Base-by-base conservation (phyloP, 169 alveolate genomes). In the Eimeria sp. region DNA sequence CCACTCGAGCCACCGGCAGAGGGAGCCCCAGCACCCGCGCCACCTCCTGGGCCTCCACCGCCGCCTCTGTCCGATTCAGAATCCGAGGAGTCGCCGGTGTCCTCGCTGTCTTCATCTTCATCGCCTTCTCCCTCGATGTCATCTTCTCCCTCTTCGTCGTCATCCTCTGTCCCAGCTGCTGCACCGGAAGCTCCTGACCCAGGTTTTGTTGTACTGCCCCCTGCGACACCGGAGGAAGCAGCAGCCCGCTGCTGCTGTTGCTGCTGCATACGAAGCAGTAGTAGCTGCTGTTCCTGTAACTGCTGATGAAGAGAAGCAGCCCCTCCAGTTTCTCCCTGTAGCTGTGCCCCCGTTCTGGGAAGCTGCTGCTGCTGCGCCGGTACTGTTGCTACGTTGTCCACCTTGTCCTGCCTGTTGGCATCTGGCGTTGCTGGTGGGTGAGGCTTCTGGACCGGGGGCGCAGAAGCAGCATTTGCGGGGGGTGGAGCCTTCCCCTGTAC, bases 231-330 rank as follows among this genome's bases (percentile, higher is more conserved):
- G 37, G 74, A 52, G 46, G 95, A 49, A 56, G 74, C 58, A 11
- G 94, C 94, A 54, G 88, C 95, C 14, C 87, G 88, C 74, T 87
- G 93, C 93, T 89, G 95, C 83, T 87, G 85, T 68, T 91, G 95
- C 62, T 74, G 90, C 78, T 87, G 93, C 93, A 87, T 87, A 58
- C 93, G 93, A 25, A 87, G 93, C 14, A 60, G 91, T 4, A 91
- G 91, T 60, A 91, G 71, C 71, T 74, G 90, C 85, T 91, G 95
- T 74, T 58, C 83, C 85, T 83, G 95, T 18, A 76, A 91, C 82
- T 91, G 95, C 54, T 77, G 91, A 54, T 91, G 89, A 77, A 91
- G 95, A 52, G 95, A 89, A 6, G 95, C 95, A n/a, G 85, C 83
- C n/a, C 62, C 90, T n/a, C 95, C 62, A 8, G 85, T 18, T 43